phyloP scores from a whole-genome alignment of 2,329 filamentous ascomycete genomes.

The Clathrospora elynae region DNA sequence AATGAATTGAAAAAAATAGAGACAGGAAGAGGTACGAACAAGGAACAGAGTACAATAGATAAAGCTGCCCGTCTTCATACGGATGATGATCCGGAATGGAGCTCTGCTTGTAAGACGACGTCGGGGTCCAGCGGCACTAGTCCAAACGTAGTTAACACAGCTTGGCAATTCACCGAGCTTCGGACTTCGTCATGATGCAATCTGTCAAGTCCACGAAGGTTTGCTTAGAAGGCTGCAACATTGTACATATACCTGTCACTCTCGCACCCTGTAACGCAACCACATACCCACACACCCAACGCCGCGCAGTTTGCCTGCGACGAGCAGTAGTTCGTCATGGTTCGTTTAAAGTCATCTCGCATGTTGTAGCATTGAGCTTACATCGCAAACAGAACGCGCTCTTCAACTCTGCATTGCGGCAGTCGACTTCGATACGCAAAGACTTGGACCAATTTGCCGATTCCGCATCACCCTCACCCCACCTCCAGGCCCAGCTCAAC shows the following conservation, averaged over 20 bases:
- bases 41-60: no score
- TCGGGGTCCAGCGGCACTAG: no score
- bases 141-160: slow-evolving; percentile 2
- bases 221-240: slow-evolving; percentile 16
- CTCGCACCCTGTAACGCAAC: background rate
- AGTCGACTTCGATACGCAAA: slow-evolving; percentile 77
- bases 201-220: slow-evolving; percentile 34
- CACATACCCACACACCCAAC: no score
- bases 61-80: no score
- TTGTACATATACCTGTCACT: background rate
- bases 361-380: slow-evolving; percentile 13
- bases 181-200: slow-evolving; percentile 36
- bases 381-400: slow-evolving; percentile 68
- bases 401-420: slow-evolving; percentile 84
- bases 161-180: slow-evolving; percentile 23
- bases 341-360: slow-evolving; percentile 14
- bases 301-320: background rate
- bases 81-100: no score
- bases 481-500: slow-evolving; percentile 60
- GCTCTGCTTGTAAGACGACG: no score
- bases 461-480: slow-evolving; percentile 62
- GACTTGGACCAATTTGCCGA: slow-evolving; percentile 74
- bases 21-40: no score
- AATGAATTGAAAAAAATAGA: no score
- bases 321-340: slow-evolving; percentile 19